phyloP scores from a whole-genome alignment of 176 grass and related monocot genomes.

The Carex littledalei region DNA sequence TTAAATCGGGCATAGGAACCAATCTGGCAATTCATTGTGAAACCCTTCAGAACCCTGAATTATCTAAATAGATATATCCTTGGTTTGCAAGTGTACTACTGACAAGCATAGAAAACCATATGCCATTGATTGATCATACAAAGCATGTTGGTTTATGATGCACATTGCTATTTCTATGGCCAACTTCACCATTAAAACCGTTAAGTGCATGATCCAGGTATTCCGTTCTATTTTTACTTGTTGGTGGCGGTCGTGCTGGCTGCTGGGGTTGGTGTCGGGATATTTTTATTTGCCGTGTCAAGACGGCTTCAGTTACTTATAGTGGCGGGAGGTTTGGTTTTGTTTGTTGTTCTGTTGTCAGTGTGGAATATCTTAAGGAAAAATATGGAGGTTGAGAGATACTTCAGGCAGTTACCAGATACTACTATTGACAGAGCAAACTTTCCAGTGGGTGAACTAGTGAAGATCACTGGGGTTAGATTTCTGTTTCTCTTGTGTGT shows the following conservation, averaged over 20 bases:
- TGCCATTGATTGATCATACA: not conserved
- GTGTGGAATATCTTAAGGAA: constrained; percentile 44
- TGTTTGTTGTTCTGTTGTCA: constrained; percentile 23
- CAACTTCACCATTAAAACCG: not conserved
- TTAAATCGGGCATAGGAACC: not conserved
- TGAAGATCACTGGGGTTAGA: constrained; percentile 92
- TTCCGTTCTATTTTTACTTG: constrained; percentile 61
- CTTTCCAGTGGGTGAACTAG: constrained; percentile 64
- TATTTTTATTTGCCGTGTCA: constrained; percentile 40
- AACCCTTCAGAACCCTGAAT: not conserved
- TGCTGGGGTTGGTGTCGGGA: constrained; percentile 49
- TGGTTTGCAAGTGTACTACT: not conserved
- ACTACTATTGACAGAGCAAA: constrained; percentile 50
- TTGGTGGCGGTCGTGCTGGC: constrained; percentile 32
- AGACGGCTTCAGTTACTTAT: constrained; percentile 39
- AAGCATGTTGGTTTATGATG: not conserved
- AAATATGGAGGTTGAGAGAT: constrained; percentile 52
- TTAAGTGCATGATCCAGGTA: constrained; percentile 17
- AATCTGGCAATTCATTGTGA: constrained; percentile 7
- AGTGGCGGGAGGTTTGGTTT: constrained; percentile 27
- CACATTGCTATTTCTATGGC: not conserved
- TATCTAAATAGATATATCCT: not conserved
- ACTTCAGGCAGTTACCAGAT: constrained; percentile 48
- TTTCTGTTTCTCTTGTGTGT: not conserved
- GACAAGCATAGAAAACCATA: not conserved